A percentile compares a stretch with the other conserved stretches of the same genome.
Evolutionary conservation across 495 filamentous ascomycete genomes (phyloP).

Genomic region (Penicillium pancosmium): DNA sequence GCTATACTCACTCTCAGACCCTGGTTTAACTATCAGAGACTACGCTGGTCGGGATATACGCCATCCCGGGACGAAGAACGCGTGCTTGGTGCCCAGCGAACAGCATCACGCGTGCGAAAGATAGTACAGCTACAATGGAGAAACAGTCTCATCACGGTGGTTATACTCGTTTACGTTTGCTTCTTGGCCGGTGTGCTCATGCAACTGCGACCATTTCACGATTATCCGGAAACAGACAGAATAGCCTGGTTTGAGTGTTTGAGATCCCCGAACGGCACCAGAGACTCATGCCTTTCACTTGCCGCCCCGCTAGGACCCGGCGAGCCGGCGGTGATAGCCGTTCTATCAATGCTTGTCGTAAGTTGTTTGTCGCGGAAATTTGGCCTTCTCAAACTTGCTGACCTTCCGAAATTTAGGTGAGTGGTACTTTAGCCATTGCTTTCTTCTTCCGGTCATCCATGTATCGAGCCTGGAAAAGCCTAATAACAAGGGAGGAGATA

Average conservation of each 20-base stretch:
- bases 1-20: neutral
- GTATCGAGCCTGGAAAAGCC: neutral
- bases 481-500: neutral
- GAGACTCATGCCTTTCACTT: neutral
- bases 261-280: neutral
- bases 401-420: neutral
- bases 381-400: neutral
- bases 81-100: neutral
- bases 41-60: neutral
- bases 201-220: neutral
- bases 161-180: neutral
- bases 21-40: neutral
- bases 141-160: slow-evolving; percentile 1
- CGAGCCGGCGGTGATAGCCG: neutral
- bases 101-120: neutral
- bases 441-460: neutral
- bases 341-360: neutral
- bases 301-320: neutral
- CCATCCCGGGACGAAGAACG: neutral
- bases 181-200: slow-evolving; percentile 1
- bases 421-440: neutral
- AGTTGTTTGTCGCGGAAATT: neutral
- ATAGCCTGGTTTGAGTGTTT: slow-evolving; percentile 1
- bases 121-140: slow-evolving; percentile 2
- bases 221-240: neutral